Conservation (phyloP, 805 yeast genomes). For the Wickerhamiella kazuoi region DNA sequence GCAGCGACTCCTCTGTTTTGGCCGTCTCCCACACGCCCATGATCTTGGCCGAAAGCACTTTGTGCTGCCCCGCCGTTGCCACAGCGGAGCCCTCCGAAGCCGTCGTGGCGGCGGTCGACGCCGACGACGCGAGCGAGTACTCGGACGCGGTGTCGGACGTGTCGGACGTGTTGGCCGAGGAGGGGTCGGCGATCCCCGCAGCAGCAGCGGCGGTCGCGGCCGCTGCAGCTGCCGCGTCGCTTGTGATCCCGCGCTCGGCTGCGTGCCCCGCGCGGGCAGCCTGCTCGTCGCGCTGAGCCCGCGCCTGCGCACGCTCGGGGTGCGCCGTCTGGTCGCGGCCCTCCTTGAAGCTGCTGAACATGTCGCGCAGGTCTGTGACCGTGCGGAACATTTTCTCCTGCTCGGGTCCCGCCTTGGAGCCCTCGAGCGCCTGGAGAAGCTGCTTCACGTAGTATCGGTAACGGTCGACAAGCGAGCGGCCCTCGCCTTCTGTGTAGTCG, state of each 20-base stretch:
- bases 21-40: conserved; percentile 6
- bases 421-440: conserved; percentile 16
- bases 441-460: conserved; percentile 17
- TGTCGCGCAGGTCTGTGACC: conserved; percentile 16
- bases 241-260: not conserved
- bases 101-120: not conserved
- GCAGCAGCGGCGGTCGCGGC: too few species aligned
- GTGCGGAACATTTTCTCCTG: conserved; percentile 18
- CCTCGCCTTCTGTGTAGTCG: conserved; percentile 4
- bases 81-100: not conserved
- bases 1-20: conserved; percentile 3
- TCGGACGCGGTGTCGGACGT: conserved; percentile 5
- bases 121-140: not conserved
- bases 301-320: not conserved
- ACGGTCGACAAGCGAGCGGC: conserved; percentile 11
- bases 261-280: not conserved
- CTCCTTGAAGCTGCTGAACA: conserved; percentile 16
- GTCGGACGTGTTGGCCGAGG: too few species aligned
- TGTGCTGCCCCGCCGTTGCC: not conserved
- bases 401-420: conserved; percentile 14
- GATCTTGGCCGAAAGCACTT: conserved; percentile 2
- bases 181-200: conserved; percentile 1
- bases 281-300: not conserved
- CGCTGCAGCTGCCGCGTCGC: conserved; percentile 1
- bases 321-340: conserved; percentile 2